A percentile compares a stretch with the other conserved stretches of the same genome.
phyloP scores from a whole-genome alignment of 805 yeast species.

The Debaryomyces maramus region DNA sequence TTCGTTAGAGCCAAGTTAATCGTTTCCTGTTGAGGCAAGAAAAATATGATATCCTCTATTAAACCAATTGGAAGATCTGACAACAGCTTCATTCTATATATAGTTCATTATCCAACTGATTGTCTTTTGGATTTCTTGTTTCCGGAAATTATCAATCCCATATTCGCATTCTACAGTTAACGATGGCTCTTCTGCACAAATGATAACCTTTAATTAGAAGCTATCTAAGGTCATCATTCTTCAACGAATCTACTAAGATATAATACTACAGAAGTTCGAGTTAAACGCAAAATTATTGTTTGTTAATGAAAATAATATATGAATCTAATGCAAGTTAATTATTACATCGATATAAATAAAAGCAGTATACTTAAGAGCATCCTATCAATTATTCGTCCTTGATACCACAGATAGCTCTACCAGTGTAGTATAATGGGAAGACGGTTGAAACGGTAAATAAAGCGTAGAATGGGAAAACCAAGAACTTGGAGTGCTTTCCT shows the following conservation, averaged over 20 bases:
- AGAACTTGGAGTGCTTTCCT: slow-evolving; percentile 55
- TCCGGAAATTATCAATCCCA: too few relatives aligned
- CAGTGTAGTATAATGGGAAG: slow-evolving; percentile 66
- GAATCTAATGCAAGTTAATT: slow-evolving; percentile 1
- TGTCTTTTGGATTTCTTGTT: too few relatives aligned
- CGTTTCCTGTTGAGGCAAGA: slow-evolving; percentile 32
- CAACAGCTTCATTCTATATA: slow-evolving; percentile 3
- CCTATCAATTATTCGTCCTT: slow-evolving; percentile 39
- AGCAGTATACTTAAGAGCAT: not conserved
- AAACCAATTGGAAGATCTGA: slow-evolving; percentile 4
- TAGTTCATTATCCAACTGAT: too few relatives aligned
- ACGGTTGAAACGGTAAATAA: slow-evolving; percentile 65
- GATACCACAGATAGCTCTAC: slow-evolving; percentile 70
- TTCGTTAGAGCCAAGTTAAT: slow-evolving; percentile 35
- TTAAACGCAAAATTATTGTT: not conserved
- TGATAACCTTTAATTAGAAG: not conserved
- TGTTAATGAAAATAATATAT: not conserved
- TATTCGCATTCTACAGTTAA: too few relatives aligned
- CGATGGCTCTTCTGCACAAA: too few relatives aligned
- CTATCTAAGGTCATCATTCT: not conserved
- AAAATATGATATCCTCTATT: slow-evolving; percentile 1
- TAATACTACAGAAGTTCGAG: not conserved
- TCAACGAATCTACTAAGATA: not conserved
- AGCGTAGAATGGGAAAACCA: slow-evolving; percentile 79
- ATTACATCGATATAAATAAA: not conserved